Evolutionary conservation across 805 yeast species (phyloP).

Genomic region (Tetrapisispora iriomotensis): DNA sequence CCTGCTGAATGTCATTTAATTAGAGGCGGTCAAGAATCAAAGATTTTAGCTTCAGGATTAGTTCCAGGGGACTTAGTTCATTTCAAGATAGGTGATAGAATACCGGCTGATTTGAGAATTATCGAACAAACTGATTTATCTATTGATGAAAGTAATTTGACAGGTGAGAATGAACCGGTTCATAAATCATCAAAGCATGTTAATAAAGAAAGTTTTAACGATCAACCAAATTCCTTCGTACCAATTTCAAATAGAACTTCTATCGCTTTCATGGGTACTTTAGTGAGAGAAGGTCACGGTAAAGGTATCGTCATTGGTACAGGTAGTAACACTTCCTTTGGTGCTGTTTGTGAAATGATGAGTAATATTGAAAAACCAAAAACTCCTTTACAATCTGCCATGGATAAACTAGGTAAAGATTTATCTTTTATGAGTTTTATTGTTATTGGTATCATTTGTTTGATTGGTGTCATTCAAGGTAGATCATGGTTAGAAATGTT

Average conservation of each 20-base stretch:
- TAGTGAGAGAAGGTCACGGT: slow-evolving; percentile 94
- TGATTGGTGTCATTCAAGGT: slow-evolving; percentile 86
- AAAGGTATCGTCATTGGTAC: slow-evolving; percentile 89
- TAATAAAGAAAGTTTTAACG: slow-evolving; percentile 16
- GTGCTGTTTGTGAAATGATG: slow-evolving; percentile 93
- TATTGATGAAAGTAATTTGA: slow-evolving; percentile 87
- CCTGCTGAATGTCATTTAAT: slow-evolving; percentile 95
- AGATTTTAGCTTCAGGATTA: slow-evolving; percentile 74
- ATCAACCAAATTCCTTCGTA: slow-evolving; percentile 29
- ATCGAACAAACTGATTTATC: slow-evolving; percentile 67
- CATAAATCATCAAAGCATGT: slow-evolving; percentile 48
- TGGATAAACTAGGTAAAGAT: slow-evolving; percentile 93
- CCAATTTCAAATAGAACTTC: slow-evolving; percentile 62
- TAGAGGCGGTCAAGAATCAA: slow-evolving; percentile 66
- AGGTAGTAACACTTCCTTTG: slow-evolving; percentile 83
- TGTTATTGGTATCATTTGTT: slow-evolving; percentile 83
- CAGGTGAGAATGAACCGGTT: slow-evolving; percentile 92
- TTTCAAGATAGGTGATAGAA: slow-evolving; percentile 85
- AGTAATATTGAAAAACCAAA: slow-evolving; percentile 91
- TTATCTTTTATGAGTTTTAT: slow-evolving; percentile 74
- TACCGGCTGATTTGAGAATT: slow-evolving; percentile 90
- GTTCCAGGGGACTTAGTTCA: slow-evolving; percentile 96
- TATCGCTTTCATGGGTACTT: slow-evolving; percentile 94
- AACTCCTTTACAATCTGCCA: slow-evolving; percentile 89
- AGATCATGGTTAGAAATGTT: slow-evolving; percentile 96